A percentile compares a stretch with the other conserved stretches of the same genome.
Evolutionary conservation across 352 stramenopile genomes (phyloP).

Genomic region (Globisporangium polare): DNA sequence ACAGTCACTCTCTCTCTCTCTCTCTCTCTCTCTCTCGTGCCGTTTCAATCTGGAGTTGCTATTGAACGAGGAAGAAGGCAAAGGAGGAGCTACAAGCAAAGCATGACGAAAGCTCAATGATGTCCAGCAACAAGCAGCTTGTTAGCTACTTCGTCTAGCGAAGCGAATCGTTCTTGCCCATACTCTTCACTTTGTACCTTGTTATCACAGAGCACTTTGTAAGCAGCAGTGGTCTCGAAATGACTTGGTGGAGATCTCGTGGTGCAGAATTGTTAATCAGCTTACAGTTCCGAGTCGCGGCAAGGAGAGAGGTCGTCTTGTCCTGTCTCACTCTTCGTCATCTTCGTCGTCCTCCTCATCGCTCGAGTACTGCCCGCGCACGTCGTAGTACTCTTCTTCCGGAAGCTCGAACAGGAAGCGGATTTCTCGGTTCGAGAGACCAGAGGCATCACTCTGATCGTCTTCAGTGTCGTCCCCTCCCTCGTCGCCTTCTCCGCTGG

Average conservation of each 20-base stretch:
- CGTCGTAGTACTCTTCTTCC: constrained; percentile 63
- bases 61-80: no score
- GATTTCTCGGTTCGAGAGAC: constrained; percentile 51
- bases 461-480: constrained; percentile 27
- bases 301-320: neutral
- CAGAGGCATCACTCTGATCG: constrained; percentile 24
- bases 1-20: neutral
- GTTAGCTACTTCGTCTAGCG: neutral
- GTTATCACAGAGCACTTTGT: neutral
- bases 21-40: no score
- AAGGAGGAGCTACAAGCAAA: no score
- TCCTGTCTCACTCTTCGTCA: constrained; percentile 18
- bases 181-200: no score
- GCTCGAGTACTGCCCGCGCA: constrained; percentile 71
- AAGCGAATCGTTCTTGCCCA: neutral
- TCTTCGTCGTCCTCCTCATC: constrained; percentile 71
- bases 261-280: neutral
- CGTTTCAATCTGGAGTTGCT: neutral
- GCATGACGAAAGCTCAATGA: neutral
- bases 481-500: constrained; percentile 16
- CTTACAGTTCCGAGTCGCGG: neutral
- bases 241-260: neutral
- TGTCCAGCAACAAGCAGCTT: neutral
- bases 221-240: neutral
- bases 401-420: constrained; percentile 72